These are phyloP conservation scores for Fusarium irregulare DNA, from an alignment of 2,329 filamentous ascomycete species.

Conservation along the genomic window DNA sequence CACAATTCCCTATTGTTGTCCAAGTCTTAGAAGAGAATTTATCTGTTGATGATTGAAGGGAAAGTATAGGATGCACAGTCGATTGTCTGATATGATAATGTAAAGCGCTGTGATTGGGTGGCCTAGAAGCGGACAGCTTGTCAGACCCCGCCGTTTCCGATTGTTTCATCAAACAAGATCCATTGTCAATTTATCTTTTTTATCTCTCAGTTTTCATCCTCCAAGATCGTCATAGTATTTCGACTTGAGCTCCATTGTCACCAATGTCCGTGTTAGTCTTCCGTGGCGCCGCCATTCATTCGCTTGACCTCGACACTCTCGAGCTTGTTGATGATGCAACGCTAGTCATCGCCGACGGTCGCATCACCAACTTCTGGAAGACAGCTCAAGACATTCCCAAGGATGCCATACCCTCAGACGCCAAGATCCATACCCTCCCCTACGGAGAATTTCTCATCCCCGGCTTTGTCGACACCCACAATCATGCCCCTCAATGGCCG, in stretches of 20 bases:
- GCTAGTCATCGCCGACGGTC: background rate
- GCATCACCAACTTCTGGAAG: conserved; percentile 17
- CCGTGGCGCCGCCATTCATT: conserved; percentile 12
- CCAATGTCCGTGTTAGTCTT: background rate
- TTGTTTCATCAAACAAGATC: background rate
- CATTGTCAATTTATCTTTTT: background rate
- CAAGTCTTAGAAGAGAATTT: background rate
- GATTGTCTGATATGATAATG: no score
- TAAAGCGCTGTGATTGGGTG: background rate
- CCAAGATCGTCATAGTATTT: background rate
- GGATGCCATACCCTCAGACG: background rate
- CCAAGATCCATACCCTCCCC: rapidly evolving
- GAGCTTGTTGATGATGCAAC: conserved; percentile 7
- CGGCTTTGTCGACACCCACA: conserved; percentile 74
- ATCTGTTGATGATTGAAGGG: background rate
- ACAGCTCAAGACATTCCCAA: background rate
- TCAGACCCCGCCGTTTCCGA: background rate
- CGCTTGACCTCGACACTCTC: background rate
- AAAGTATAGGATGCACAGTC: background rate
- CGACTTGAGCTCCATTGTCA: background rate
- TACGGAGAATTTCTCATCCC: conserved; percentile 54
- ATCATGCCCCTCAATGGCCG: conserved; percentile 71
- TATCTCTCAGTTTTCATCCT: background rate
- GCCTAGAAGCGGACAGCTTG: background rate
- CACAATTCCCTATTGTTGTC: background rate